Percentiles rank a stretch among this genome's conserved stretches.
Conservation (phyloP, 2,329 filamentous ascomycete genomes). For the Pestalotiopsis sp. region DNA sequence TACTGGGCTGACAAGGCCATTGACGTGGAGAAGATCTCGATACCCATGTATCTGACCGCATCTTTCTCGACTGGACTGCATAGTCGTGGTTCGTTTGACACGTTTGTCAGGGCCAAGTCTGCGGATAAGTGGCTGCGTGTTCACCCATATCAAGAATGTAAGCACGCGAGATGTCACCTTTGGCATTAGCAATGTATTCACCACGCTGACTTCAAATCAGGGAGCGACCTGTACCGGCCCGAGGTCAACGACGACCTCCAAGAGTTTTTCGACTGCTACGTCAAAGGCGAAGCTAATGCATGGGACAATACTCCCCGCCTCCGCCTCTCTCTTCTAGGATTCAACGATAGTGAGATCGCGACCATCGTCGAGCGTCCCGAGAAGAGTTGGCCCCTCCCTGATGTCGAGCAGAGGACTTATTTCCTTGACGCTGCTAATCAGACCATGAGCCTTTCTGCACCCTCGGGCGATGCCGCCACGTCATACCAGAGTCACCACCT, state of each 20-base stretch:
- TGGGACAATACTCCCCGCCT: constrained; percentile 20
- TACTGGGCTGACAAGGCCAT: constrained; percentile 7
- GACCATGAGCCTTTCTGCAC: background rate
- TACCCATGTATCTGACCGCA: constrained; percentile 7
- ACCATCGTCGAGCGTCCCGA: constrained; percentile 2
- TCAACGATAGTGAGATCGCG: background rate
- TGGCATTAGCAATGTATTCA: background rate
- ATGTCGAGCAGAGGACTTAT: background rate
- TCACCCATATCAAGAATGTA: constrained; percentile 10
- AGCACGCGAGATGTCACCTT: background rate
- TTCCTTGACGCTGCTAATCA: background rate
- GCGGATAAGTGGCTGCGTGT: constrained; percentile 3
- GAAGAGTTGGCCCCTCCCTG: background rate
- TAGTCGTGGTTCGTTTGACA: constrained; percentile 6
- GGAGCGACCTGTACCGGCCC: constrained; percentile 23
- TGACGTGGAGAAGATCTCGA: constrained; percentile 2
- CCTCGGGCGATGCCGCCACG: background rate
- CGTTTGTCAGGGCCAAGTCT: background rate
- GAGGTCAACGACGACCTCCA: constrained; percentile 23
- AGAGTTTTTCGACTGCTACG: constrained; percentile 20
- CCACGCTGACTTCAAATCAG: background rate
- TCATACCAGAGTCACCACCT: constrained; percentile 2
- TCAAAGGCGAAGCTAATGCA: constrained; percentile 17
- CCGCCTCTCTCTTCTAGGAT: constrained; percentile 9
- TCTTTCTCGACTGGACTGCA: constrained; percentile 7